Evolutionary conservation across 2,329 filamentous ascomycete genomes (phyloP).

Genomic region (Bipolaris gigantea): DNA sequence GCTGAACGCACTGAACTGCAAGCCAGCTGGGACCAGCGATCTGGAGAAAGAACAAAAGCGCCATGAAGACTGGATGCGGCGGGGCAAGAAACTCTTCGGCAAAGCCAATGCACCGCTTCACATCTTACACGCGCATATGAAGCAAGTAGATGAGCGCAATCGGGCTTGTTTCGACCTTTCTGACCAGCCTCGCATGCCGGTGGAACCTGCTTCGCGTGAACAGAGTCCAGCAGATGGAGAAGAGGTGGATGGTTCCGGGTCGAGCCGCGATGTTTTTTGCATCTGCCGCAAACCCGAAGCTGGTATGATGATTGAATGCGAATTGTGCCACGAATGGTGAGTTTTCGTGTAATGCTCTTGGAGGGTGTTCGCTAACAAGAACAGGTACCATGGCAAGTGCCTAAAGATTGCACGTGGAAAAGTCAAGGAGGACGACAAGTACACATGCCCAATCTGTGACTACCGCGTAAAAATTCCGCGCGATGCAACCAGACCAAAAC

Average conservation of each 20-base stretch:
- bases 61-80: constrained; percentile 99
- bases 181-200: constrained; percentile 85
- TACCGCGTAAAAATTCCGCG: constrained; percentile 96
- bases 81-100: constrained; percentile 95
- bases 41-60: constrained; percentile 91
- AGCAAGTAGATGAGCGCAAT: constrained; percentile 88
- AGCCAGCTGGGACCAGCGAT: constrained; percentile 86
- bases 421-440: constrained; percentile 97
- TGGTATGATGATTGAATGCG: constrained; percentile 99
- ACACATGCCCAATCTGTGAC: constrained; percentile 97
- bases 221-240: constrained; percentile 61
- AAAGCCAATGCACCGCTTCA: constrained; percentile 97
- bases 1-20: constrained; percentile 86
- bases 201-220: constrained; percentile 88
- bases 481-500: constrained; percentile 90
- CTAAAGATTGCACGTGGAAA: constrained; percentile 97
- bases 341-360: constrained; percentile 36
- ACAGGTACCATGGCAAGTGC: constrained; percentile 95
- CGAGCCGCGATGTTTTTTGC: constrained; percentile 83
- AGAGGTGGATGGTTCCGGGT: constrained; percentile 50
- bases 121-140: constrained; percentile 92
- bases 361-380: constrained; percentile 27
- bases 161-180: constrained; percentile 86
- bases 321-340: constrained; percentile 96
- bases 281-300: constrained; percentile 92